Base-by-base conservation (phyloP, 768 basidiomycete species). In the Rossbeevera mucosa region DNA sequence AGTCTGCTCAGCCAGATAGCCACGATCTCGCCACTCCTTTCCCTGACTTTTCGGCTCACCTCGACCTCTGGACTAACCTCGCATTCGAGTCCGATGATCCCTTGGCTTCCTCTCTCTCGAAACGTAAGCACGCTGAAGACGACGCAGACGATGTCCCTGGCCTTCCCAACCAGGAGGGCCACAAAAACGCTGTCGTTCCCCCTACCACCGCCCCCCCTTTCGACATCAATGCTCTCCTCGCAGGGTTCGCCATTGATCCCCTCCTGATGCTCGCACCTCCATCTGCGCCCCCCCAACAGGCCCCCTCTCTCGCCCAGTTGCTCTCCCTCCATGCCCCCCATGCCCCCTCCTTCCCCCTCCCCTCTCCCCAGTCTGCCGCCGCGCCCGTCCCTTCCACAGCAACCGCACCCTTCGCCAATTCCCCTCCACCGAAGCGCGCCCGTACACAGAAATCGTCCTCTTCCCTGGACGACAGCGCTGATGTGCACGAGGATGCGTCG, bases 21-120 rank as follows among this genome's bases (percentile, higher is more conserved):
- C 79, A 88, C 54, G 74, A 88, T 22, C 78, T 89, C 54, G 71
- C 80, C 0, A 74, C 81, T 0, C 73, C 83, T 0, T 88, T 82
- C 64, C 84, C 86, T 11, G 90, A 92, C 70, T 76, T 91, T 50
- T 76, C 77, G 18, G 83, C 88, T 0, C 88, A 88, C 65, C 82
- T 90, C 48, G 85, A 86, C 66, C 74, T 93, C 49, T 93, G 91
- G 91, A 86, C 88, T 13, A 84, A 88, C 68, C 76, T 92, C 51
- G 70, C 82, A 7, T 93, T 93, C 64, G 83, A 90, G 53, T 81
- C 81, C 0, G 88, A 90, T 61, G 90, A 91, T 43, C 75, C 78
- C 18, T 71, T 81, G n/a, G 60, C 76, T 41, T 61, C 57, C 49
- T 31, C 61, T 30, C 18, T 57, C n/a, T 67, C 66, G 24, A 74